Evolutionary conservation across 495 filamentous ascomycete genomes (phyloP).

Genomic region (Rhypophila decipiens): DNA sequence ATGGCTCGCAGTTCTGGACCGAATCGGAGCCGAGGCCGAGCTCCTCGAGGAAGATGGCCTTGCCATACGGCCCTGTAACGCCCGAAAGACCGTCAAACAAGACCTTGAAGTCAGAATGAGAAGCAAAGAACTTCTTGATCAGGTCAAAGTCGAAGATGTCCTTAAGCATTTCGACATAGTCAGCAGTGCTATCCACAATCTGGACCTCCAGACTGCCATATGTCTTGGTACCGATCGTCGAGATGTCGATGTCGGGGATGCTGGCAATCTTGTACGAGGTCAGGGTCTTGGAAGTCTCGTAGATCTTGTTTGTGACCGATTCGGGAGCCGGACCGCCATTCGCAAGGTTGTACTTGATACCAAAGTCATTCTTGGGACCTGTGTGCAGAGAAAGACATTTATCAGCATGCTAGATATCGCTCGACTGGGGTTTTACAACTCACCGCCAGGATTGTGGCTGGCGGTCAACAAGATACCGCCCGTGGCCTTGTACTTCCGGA

Average conservation of each 20-base stretch:
- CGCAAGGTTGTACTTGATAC: conserved; percentile 97
- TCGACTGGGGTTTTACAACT: conserved; percentile 23
- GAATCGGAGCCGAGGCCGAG: conserved; percentile 68
- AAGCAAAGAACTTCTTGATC: conserved; percentile 84
- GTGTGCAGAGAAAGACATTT: too few species aligned
- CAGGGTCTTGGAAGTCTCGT: conserved; percentile 77
- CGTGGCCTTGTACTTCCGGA: conserved; percentile 86
- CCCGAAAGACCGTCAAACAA: conserved; percentile 92
- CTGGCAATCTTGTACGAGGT: conserved; percentile 87
- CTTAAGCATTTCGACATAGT: conserved; percentile 94
- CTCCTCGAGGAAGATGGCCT: conserved; percentile 90
- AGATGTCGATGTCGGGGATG: conserved; percentile 80
- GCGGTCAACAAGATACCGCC: conserved; percentile 95
- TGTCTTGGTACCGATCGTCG: conserved; percentile 70
- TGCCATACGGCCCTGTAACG: conserved; percentile 91
- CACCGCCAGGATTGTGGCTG: conserved; percentile 96
- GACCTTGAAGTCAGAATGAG: conserved; percentile 88
- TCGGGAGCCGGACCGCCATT: conserved; percentile 96
- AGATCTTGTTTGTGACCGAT: conserved; percentile 96
- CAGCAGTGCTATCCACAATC: conserved; percentile 82
- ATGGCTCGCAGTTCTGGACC: conserved; percentile 89
- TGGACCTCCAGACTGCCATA: conserved; percentile 88
- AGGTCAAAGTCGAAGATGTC: conserved; percentile 95
- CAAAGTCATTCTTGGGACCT: conserved; percentile 93
- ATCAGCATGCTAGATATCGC: not conserved